Evolutionary conservation across 768 basidiomycete species (phyloP).

Genomic region (Daedaleopsis sinensis): DNA sequence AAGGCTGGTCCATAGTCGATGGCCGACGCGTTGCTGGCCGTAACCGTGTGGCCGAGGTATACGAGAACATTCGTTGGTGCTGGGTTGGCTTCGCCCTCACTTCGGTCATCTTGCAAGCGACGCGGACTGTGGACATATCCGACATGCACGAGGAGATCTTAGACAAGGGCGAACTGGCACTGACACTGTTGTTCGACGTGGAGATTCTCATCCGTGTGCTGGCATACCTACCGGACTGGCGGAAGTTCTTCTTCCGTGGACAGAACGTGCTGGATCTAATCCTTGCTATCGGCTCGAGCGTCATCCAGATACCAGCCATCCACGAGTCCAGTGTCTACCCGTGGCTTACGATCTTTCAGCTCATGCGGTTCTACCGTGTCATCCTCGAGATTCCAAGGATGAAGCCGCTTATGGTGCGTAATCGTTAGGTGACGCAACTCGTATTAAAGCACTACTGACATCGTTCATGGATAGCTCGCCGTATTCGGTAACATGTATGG

Average conservation of each 20-base stretch:
- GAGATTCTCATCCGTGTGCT: conserved; percentile 82
- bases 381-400: conserved; percentile 90
- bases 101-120: conserved; percentile 74
- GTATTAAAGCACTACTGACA: conserved; percentile 5
- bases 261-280: conserved; percentile 76
- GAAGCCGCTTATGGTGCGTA: conserved; percentile 79
- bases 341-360: conserved; percentile 90
- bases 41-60: conserved; percentile 57
- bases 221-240: conserved; percentile 80
- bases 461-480: conserved; percentile 53
- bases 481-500: conserved; percentile 94
- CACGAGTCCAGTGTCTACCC: conserved; percentile 65
- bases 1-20: conserved; percentile 57
- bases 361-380: conserved; percentile 88
- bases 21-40: conserved; percentile 44
- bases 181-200: conserved; percentile 84
- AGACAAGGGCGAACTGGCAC: conserved; percentile 69
- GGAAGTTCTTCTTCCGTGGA: conserved; percentile 63
- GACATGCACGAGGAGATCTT: conserved; percentile 48
- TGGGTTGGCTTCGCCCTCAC: conserved; percentile 79
- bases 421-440: conserved; percentile 3
- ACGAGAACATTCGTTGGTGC: conserved; percentile 62
- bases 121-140: conserved; percentile 55
- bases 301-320: conserved; percentile 87
- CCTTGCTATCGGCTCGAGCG: conserved; percentile 71